Conservation (phyloP, 352 stramenopile genomes). For the Thalassiosira hispida region DNA sequence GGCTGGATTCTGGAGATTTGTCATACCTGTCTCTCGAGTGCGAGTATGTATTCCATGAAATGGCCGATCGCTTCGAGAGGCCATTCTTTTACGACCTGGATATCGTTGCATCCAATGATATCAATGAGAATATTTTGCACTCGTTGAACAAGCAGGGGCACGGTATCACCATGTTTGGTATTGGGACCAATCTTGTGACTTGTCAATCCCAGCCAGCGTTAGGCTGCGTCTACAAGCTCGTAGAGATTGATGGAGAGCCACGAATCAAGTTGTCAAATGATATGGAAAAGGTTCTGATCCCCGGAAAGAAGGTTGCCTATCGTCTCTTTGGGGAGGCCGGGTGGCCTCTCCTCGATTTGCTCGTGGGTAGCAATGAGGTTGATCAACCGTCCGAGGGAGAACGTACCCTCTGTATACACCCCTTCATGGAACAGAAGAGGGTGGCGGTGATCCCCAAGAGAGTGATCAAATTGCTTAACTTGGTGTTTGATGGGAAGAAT, state of each 20-base stretch:
- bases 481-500: constrained; percentile 91
- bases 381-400: constrained; percentile 40
- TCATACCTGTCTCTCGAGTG: constrained; percentile 93
- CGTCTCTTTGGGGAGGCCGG: constrained; percentile 64
- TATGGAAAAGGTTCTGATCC: constrained; percentile 92
- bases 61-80: constrained; percentile 53
- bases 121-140: constrained; percentile 97
- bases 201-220: constrained; percentile 98
- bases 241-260: constrained; percentile 94
- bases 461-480: constrained; percentile 90
- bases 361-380: constrained; percentile 60
- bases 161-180: constrained; percentile 94
- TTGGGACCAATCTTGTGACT: constrained; percentile 94
- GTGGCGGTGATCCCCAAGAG: constrained; percentile 86
- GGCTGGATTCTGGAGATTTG: constrained; percentile 98
- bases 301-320: constrained; percentile 82
- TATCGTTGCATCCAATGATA: constrained; percentile 99
- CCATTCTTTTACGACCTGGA: constrained; percentile 68
- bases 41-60: constrained; percentile 74
- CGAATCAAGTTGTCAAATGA: constrained; percentile 99
- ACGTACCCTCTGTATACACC: constrained; percentile 91
- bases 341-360: constrained; percentile 74
- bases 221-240: constrained; percentile 98
- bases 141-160: constrained; percentile 95
- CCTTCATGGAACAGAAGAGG: constrained; percentile 94